Evolutionary conservation across 805 yeast genomes (phyloP), one percentile per base, ranked within the genome.

Genomic region (Zygosaccharomyces bailii): DNA sequence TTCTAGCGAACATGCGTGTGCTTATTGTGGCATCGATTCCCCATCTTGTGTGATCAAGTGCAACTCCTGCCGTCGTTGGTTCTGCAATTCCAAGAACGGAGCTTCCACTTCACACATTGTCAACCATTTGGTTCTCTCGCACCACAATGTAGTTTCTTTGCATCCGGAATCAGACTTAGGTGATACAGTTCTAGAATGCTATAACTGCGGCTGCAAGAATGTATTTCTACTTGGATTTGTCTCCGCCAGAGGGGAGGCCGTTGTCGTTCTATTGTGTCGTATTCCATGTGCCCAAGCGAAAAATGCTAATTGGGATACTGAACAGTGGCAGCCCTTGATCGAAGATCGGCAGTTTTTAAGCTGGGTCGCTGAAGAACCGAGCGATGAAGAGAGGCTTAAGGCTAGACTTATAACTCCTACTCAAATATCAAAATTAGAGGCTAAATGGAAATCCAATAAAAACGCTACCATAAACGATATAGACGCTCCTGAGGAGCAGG

Each of bases 141-240:
- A 82, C 49, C 97, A 90, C 61, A 80, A 82, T 55, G 70, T 65
- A 16, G 88, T 90, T 2, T 72, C 84, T 1, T 72, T 88, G 36
- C 96, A 89, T 61, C 81, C 81, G 29, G 84, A 84, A 19, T 82
- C 90, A 1, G 89, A 86, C 49, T 70, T 89, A 19, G 96, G 96
- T n/a, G 96, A 85, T 43, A 83, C 90, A 4, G 74, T 80, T 1
- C 68, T 90, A 46, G 97, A 90, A 63, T 90, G 97, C 68, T 90
- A 89, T 67, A 83, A 82, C 58, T 90, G 97, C 69, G 96, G 96
- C 23, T 78, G 76, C 59, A 79, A 73, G 48, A 90, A 90, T 55
- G 84, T 81, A 2, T 90, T 90, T 54, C 72, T 82, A 19, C 69
- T 90, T 30, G 97, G 97, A 0, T 88, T 83, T 64, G 93, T 90